Evolutionary conservation across 805 yeast species (phyloP).

Genomic region (Candida vartiovaarae): DNA sequence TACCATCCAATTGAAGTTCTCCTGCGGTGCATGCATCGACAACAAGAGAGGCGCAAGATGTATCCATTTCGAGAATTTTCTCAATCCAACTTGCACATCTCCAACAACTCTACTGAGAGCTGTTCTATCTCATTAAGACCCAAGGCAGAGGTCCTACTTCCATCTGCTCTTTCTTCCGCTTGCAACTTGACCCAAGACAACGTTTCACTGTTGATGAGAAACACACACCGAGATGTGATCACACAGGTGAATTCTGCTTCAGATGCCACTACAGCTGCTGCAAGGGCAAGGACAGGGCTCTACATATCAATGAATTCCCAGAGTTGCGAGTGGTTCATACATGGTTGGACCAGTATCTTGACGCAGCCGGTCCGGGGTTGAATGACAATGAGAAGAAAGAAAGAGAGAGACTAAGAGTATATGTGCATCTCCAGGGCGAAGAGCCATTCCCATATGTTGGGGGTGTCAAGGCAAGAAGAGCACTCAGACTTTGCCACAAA

Average conservation of each 20-base stretch:
- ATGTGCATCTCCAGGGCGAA: background rate
- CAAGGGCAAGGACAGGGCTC: background rate
- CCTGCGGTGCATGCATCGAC: background rate
- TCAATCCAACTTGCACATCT: background rate
- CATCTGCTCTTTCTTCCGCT: background rate
- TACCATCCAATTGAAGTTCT: background rate
- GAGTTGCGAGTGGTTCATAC: background rate
- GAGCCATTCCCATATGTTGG: background rate
- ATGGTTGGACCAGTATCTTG: background rate
- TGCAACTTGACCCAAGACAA: background rate
- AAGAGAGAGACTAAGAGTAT: background rate
- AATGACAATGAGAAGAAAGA: no score
- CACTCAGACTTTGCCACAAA: background rate
- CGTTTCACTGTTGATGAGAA: background rate
- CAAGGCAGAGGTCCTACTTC: background rate
- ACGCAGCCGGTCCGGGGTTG: no score
- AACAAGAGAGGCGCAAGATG: background rate
- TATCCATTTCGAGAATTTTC: background rate
- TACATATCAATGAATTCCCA: background rate
- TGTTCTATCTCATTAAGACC: background rate
- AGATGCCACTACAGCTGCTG: background rate
- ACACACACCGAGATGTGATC: background rate
- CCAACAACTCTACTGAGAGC: background rate
- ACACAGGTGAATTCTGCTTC: background rate
- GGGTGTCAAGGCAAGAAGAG: background rate